Conservation (phyloP, 805 yeast genomes). For the Kodamaea hsintzibuensis region DNA sequence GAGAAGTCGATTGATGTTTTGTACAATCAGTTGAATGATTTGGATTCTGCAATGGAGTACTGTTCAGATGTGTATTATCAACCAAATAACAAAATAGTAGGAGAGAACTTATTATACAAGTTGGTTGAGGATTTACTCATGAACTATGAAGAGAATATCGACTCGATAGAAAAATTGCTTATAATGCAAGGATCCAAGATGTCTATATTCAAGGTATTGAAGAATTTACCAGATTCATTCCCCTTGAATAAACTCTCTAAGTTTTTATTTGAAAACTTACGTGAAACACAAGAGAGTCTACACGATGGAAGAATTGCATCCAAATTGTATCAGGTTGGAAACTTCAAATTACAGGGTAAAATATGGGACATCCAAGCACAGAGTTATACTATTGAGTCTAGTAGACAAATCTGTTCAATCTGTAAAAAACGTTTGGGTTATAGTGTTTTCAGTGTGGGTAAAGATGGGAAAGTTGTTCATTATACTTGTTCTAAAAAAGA, state of each 20-base stretch:
- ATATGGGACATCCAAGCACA: conserved; percentile 40
- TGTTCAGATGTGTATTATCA: conserved; percentile 49
- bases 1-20: conserved; percentile 62
- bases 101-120: conserved; percentile 48
- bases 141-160: conserved; percentile 34
- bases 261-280: conserved; percentile 48
- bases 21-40: conserved; percentile 57
- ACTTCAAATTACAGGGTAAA: conserved; percentile 47
- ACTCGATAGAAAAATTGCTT: conserved; percentile 42
- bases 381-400: conserved; percentile 39
- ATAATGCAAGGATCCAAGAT: conserved; percentile 48
- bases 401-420: conserved; percentile 49
- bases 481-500: conserved; percentile 19
- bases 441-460: conserved; percentile 52
- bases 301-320: conserved; percentile 43
- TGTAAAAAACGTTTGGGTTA: conserved; percentile 60
- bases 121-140: conserved; percentile 50
- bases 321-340: conserved; percentile 54
- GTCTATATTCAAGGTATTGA: conserved; percentile 46
- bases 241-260: conserved; percentile 43
- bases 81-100: conserved; percentile 35
- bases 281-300: conserved; percentile 39
- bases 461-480: conserved; percentile 50
- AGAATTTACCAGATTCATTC: conserved; percentile 52
- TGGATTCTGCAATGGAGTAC: conserved; percentile 58